phyloP scores from a whole-genome alignment of 331 rosid species.

The Rosa hybrid region DNA sequence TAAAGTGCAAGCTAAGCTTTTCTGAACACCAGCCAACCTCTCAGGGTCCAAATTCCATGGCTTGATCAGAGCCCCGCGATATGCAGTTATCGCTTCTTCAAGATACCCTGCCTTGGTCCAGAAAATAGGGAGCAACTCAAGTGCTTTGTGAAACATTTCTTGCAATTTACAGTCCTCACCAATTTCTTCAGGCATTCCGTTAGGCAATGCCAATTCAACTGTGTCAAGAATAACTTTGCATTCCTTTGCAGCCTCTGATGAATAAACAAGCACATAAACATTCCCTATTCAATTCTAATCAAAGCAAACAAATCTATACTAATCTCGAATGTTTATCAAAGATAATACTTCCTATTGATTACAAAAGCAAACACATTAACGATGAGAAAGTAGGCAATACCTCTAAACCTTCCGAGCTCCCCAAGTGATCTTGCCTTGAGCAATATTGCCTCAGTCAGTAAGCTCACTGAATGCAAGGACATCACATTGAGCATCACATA shows the following conservation, averaged over 20 bases:
- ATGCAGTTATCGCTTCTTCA: conserved; percentile 78
- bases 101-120: conserved; percentile 76
- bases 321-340: neutral
- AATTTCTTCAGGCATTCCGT: conserved; percentile 66
- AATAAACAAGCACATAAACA: conserved; percentile 28
- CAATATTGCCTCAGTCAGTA: conserved; percentile 86
- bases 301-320: no score
- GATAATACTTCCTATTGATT: neutral
- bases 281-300: neutral
- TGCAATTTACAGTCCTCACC: conserved; percentile 81
- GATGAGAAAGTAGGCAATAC: conserved; percentile 35
- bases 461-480: conserved; percentile 95
- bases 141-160: conserved; percentile 78
- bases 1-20: conserved; percentile 64
- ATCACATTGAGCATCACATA: conserved; percentile 46
- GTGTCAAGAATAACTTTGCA: conserved; percentile 83
- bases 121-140: conserved; percentile 75
- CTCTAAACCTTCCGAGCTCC: conserved; percentile 65
- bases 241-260: conserved; percentile 79
- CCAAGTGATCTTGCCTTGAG: conserved; percentile 87
- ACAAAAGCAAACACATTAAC: neutral
- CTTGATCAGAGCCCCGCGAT: conserved; percentile 66
- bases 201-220: conserved; percentile 75
- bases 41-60: conserved; percentile 80
- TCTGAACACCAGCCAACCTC: conserved; percentile 66